Evolutionary conservation across 2,329 filamentous ascomycete species (phyloP), one percentile per base, ranked within the genome.

Genomic region (Neonectria neomacrospora): DNA sequence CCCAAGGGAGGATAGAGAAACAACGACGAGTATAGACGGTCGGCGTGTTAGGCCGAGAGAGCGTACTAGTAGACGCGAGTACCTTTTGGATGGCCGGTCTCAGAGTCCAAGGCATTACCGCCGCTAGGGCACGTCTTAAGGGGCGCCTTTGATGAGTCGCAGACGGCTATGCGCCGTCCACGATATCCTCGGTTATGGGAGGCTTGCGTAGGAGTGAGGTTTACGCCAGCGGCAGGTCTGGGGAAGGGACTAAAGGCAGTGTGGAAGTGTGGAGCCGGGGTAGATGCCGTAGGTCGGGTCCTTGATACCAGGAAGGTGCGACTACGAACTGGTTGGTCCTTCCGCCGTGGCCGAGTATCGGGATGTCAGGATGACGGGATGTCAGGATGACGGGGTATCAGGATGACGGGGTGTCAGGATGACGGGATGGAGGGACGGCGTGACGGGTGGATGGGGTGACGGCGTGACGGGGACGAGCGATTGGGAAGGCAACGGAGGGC

Each of bases 101-200:
- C 54, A 14, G 7, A 20, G 47, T 20, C 47, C 28, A 32, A 30
- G 28, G 28, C 47, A 62, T 62, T 30, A 47, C 48, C 47, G 22
- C 42, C 54, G 53, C 23, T 12, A 52, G n/a, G 18, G 23, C 30
- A 48, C 26, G 42, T 42, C 47, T 44, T 37, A 20, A 44, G 28
- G 8, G 23, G 39, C 30, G 45, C 20, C 54, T 51, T 53, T 48
- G 52, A 22, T 51, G 41, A 54, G 48, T 42, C 32, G 41, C 18
- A 26, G 37, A 54, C 60, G 52, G 58, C 52, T 55, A 51, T 34
- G 47, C 44, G 58, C 32, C 45, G 32, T 12, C 26, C 37, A 51
- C 58, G 51, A 37, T 30, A 62, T 54, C 20, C 41, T 62, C 60
- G 60, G 60, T 54, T 54, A 58, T 58, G n/a, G 48, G 22, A 26